These are phyloP conservation scores for Apiotrichum sp. DNA, from an alignment of 1,284 basidiomycete species.

Conservation along the genomic window DNA sequence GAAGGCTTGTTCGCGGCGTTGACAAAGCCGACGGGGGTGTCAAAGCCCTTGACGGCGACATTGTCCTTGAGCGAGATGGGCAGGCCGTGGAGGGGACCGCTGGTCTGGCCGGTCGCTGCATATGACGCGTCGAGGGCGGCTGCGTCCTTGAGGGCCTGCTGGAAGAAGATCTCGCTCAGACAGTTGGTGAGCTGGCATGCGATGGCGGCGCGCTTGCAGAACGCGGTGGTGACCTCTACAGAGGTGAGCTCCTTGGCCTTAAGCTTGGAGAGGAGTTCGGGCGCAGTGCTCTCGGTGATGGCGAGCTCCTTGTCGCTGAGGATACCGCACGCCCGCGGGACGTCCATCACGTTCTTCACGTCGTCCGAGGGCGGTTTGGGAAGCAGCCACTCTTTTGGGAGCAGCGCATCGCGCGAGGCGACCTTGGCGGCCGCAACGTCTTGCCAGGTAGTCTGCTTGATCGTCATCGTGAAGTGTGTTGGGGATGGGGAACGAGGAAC, in stretches of 20 bases:
- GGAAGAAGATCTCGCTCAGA: conserved; percentile 44
- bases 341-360: conserved; percentile 51
- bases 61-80: conserved; percentile 43
- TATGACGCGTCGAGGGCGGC: conserved; percentile 41
- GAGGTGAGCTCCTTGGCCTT: conserved; percentile 21
- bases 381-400: conserved; percentile 56
- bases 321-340: conserved; percentile 56
- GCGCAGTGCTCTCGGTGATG: conserved; percentile 43
- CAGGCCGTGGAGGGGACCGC: conserved; percentile 48
- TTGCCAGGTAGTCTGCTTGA: conserved; percentile 49
- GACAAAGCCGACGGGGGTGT: conserved; percentile 12
- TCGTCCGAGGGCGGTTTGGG: conserved; percentile 1
- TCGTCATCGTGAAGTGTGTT: background rate
- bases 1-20: background rate
- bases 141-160: conserved; percentile 39
- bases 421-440: conserved; percentile 52
- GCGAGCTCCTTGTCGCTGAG: conserved; percentile 56
- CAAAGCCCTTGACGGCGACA: conserved; percentile 29
- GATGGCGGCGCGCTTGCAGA: conserved; percentile 67
- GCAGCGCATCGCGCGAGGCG: conserved; percentile 50
- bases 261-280: conserved; percentile 9
- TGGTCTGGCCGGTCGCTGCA: conserved; percentile 32
- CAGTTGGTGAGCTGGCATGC: conserved; percentile 62
- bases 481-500: background rate
- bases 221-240: conserved; percentile 46